Evolutionary conservation across 164 flowering plant species (phyloP).

Genomic region (Sedum album): DNA sequence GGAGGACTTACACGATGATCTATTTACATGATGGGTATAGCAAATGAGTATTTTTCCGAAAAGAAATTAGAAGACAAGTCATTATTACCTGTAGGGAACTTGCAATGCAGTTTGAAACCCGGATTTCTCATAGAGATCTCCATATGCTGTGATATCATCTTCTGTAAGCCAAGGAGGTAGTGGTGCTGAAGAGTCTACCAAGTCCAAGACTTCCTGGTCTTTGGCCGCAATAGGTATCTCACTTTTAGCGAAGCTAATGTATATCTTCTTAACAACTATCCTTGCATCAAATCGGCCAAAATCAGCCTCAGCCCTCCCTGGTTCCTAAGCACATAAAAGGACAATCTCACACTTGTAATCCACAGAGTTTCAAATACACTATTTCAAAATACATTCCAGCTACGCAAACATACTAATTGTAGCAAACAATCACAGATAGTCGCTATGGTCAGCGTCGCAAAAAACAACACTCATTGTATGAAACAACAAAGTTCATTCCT

Average conservation of each 20-base stretch:
- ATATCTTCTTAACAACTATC: constrained; percentile 18
- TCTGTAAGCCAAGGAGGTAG: constrained; percentile 65
- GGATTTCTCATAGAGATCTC: constrained; percentile 46
- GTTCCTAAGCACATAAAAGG: constrained; percentile 25
- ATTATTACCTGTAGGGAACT: constrained; percentile 54
- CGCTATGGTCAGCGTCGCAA: no score
- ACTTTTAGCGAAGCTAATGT: constrained; percentile 3
- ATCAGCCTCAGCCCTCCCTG: constrained; percentile 72
- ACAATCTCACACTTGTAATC: neutral
- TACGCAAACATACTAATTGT: no score
- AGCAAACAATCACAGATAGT: no score
- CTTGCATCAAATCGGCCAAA: constrained; percentile 33
- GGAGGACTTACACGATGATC: neutral
- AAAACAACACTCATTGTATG: neutral
- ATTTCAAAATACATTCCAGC: no score
- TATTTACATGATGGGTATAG: neutral
- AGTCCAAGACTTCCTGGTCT: constrained; percentile 56
- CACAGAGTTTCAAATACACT: neutral
- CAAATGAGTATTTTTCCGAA: neutral
- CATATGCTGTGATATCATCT: constrained; percentile 47
- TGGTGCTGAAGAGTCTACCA: constrained; percentile 47
- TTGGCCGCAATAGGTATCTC: constrained; percentile 5
- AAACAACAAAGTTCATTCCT: no score
- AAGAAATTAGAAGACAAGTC: neutral
- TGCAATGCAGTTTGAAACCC: constrained; percentile 51